Evolutionary conservation across 805 yeast genomes (phyloP).

Genomic region (Yamadazyma ubonensis): DNA sequence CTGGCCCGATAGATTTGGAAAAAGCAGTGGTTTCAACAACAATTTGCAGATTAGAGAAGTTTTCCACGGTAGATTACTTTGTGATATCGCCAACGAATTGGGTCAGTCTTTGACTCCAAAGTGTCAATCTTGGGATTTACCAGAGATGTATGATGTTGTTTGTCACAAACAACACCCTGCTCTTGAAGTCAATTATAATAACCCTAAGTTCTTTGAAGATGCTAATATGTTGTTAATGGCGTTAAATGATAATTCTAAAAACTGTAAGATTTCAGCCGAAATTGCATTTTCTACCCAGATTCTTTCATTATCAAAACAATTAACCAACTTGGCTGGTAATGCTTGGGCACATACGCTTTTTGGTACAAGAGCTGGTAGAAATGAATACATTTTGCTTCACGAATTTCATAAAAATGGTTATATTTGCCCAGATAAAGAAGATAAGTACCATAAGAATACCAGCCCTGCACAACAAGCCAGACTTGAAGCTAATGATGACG

Average conservation of each 20-base stretch:
- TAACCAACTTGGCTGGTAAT: constrained; percentile 93
- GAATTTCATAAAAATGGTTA: constrained; percentile 80
- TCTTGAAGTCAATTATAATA: constrained; percentile 71
- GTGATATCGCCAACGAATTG: constrained; percentile 93
- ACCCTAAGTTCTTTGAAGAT: constrained; percentile 63
- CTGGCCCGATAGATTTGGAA: constrained; percentile 76
- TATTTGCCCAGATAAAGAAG: constrained; percentile 85
- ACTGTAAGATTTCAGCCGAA: constrained; percentile 70
- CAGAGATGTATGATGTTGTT: constrained; percentile 85
- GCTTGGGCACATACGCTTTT: constrained; percentile 94
- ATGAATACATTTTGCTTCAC: constrained; percentile 88
- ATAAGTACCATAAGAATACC: constrained; percentile 37
- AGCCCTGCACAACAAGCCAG: constrained; percentile 33
- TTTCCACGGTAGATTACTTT: constrained; percentile 79
- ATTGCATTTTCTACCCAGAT: constrained; percentile 83
- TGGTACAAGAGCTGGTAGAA: constrained; percentile 95
- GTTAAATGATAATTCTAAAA: constrained; percentile 62
- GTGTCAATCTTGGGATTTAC: constrained; percentile 91
- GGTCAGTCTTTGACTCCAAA: constrained; percentile 89
- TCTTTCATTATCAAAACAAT: constrained; percentile 82
- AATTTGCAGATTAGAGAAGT: constrained; percentile 63
- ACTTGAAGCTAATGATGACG: constrained; percentile 38
- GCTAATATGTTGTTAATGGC: constrained; percentile 67
- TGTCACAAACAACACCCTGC: constrained; percentile 62
- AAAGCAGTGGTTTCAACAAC: constrained; percentile 44